Evolutionary conservation across 768 basidiomycete genomes (phyloP), one percentile per base, ranked within the genome.

Genomic region (Trametes coccinea): DNA sequence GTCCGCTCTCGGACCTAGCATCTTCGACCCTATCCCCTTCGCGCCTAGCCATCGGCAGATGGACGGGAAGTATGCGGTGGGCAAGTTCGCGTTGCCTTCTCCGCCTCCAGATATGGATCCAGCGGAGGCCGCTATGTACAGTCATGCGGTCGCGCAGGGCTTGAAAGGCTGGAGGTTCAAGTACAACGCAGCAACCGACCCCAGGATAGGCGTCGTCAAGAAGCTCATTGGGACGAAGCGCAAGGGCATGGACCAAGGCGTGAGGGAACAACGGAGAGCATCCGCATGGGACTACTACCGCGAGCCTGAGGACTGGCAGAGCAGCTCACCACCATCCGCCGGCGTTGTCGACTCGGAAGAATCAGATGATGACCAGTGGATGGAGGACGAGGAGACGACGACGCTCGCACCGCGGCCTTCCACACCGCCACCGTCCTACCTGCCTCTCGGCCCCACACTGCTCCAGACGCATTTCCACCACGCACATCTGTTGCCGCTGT

Each of bases 11-110:
- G 61, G 72, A 63, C 66, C 69, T 69, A 64, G 53, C 4, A 71
- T 74, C 30, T 93, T 92, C 62, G 88, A 91, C 40, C 85, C 92
- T 0, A 89, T 94, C 29, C 84, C 87, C 0, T 93, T 94, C 61
- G 82, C 87, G 0, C 72, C 78, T 9, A 83, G 80, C 46, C 88
- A 92, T 69, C 78, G 81, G 16, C 65, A 78, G 13, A 78, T 84
- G 13, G 91, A 93, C 69, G 84, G 84, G 9, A 94, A 94, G 74
- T 93, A 94, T 67, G 76, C 77, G 0, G 66, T 79, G 29, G 91
- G 91, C 33, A 93, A 93, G 72, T 93, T 92, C 67, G 79, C 80
- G 27, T 72, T 90, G 48, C 84, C 87, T 3, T 88, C 82, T 58
- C 86, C 87, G 5, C 84, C 84, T 3, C 80, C 82, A 40, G 84